These are phyloP conservation scores for Macrocystidia cucumis DNA, from an alignment of 1,284 basidiomycete genomes.

Conservation along the genomic window DNA sequence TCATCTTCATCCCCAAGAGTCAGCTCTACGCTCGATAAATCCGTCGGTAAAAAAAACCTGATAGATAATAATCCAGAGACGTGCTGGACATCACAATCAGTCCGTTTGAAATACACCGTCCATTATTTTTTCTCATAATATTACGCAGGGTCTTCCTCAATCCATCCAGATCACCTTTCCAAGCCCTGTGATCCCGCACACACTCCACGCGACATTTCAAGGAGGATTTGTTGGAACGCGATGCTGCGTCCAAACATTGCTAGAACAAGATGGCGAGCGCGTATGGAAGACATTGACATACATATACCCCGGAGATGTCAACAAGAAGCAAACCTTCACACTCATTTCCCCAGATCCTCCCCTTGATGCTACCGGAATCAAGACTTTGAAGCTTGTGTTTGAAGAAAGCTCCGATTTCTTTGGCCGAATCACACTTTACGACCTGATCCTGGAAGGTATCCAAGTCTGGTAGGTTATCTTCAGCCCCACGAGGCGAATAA, in stretches of 20 bases:
- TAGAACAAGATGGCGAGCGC: slow-evolving; percentile 14
- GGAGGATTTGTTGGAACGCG: slow-evolving; percentile 73
- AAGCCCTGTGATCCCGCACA: slow-evolving; percentile 41
- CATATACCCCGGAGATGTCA: slow-evolving; percentile 72
- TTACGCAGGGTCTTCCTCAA: slow-evolving; percentile 60
- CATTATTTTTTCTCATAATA: slow-evolving; percentile 4
- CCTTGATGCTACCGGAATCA: slow-evolving; percentile 22
- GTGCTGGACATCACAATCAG: slow-evolving; percentile 81
- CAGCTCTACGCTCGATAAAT: slow-evolving; percentile 78
- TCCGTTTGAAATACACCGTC: slow-evolving; percentile 14
- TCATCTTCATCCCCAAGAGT: slow-evolving; percentile 55
- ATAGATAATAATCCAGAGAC: slow-evolving; percentile 69
- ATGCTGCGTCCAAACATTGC: slow-evolving; percentile 40
- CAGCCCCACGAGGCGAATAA: too few species aligned
- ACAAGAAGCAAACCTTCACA: slow-evolving; percentile 60
- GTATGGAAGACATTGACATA: slow-evolving; percentile 42
- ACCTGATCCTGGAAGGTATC: slow-evolving; percentile 1
- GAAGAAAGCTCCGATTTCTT: slow-evolving; percentile 50
- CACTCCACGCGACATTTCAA: slow-evolving; percentile 66
- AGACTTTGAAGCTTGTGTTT: slow-evolving; percentile 56
- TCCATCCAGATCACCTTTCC: slow-evolving; percentile 59
- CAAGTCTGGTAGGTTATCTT: too few species aligned
- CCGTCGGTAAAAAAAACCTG: slow-evolving; percentile 63
- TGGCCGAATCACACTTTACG: slow-evolving; percentile 5
- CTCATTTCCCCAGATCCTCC: slow-evolving; percentile 21